A percentile compares a stretch with the other conserved stretches of the same genome.
phyloP scores from a whole-genome alignment of 2,329 filamentous ascomycete species.

The Trichophyton rubrum region DNA sequence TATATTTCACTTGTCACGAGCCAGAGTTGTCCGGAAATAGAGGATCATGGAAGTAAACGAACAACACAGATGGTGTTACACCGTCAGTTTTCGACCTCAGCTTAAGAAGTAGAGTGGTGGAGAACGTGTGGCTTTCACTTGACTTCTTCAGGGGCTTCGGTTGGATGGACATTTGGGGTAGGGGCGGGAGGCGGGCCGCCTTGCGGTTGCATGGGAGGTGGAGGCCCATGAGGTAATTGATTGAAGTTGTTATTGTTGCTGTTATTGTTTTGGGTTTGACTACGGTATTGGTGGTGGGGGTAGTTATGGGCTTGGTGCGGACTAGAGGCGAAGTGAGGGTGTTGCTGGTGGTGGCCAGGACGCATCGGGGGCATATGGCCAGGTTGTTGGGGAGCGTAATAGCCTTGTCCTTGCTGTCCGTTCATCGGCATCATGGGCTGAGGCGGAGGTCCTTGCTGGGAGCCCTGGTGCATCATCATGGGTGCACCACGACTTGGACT shows the following conservation, averaged over 20 bases:
- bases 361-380: constrained; percentile 54
- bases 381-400: constrained; percentile 57
- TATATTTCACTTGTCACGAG: constrained; percentile 6
- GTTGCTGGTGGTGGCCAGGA: constrained; percentile 45
- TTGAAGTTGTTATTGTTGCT: constrained; percentile 21
- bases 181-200: constrained; percentile 19
- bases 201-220: constrained; percentile 25
- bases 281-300: constrained; percentile 44
- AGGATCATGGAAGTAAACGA: constrained; percentile 1
- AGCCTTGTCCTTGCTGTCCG: constrained; percentile 61
- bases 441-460: constrained; percentile 69
- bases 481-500: constrained; percentile 75
- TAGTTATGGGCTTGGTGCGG: constrained; percentile 54
- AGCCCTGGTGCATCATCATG: constrained; percentile 91
- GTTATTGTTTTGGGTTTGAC: constrained; percentile 40
- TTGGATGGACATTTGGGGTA: constrained; percentile 26
- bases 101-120: not conserved
- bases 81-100: not conserved
- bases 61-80: not conserved
- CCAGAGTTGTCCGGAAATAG: constrained; percentile 6
- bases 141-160: constrained; percentile 35
- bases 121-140: constrained; percentile 27
- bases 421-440: constrained; percentile 62
- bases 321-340: constrained; percentile 52
- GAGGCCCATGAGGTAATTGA: constrained; percentile 37